Percentiles rank a stretch among this genome's conserved stretches.
Evolutionary conservation across 345 rosid species (phyloP).

Genomic region (Populus pruinosa): DNA sequence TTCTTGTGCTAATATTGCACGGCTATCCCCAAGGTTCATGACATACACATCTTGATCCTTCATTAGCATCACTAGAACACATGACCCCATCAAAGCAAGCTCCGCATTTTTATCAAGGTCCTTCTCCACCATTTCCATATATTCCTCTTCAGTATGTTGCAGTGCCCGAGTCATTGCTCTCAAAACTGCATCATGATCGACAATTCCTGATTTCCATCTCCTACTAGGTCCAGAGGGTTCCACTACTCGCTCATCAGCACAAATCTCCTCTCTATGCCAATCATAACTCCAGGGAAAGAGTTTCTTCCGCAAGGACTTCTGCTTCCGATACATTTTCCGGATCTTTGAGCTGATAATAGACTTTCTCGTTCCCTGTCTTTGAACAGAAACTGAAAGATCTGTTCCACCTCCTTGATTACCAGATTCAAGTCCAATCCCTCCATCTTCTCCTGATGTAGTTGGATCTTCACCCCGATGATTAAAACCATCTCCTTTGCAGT

Average conservation of each 20-base stretch:
- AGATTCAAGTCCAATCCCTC: slow-evolving; percentile 38
- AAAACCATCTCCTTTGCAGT: slow-evolving; percentile 30
- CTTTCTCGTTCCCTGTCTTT: slow-evolving; percentile 51
- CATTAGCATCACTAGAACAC: slow-evolving; percentile 93
- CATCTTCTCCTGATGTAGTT: slow-evolving; percentile 73
- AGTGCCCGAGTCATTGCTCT: slow-evolving; percentile 83
- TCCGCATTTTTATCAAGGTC: slow-evolving; percentile 81
- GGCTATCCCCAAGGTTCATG: slow-evolving; percentile 95
- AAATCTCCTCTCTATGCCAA: slow-evolving; percentile 86
- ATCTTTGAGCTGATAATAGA: slow-evolving; percentile 63
- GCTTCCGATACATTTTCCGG: slow-evolving; percentile 65
- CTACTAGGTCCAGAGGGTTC: slow-evolving; percentile 69
- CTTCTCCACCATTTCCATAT: slow-evolving; percentile 92
- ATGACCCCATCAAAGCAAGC: slow-evolving; percentile 95
- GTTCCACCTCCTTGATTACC: slow-evolving; percentile 26
- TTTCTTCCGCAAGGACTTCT: slow-evolving; percentile 82
- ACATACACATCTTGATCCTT: slow-evolving; percentile 96
- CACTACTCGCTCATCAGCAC: slow-evolving; percentile 53
- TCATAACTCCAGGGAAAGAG: slow-evolving; percentile 97
- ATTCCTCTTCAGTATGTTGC: slow-evolving; percentile 69
- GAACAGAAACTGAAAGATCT: slow-evolving; percentile 37
- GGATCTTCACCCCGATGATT: slow-evolving; percentile 53
- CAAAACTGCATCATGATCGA: slow-evolving; percentile 76
- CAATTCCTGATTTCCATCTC: slow-evolving; percentile 74
- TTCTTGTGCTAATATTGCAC: slow-evolving; percentile 87